Conservation (phyloP, 2,329 filamentous ascomycete species). For the Albophoma yamanashiensis region DNA sequence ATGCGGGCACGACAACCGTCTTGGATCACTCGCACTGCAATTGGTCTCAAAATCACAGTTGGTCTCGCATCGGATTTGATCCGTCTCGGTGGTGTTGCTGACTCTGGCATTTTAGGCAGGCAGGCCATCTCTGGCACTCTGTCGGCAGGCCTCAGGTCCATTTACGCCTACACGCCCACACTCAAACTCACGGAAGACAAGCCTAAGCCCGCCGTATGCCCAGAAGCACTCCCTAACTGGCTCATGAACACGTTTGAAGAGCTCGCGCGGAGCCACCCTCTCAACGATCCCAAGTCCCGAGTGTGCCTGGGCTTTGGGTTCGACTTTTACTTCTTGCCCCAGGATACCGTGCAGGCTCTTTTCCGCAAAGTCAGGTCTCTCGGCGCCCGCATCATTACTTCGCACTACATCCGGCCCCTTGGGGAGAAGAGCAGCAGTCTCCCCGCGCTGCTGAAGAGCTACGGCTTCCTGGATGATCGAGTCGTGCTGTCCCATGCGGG, state of each 20-base stretch:
- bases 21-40: neutral
- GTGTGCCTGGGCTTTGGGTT: neutral
- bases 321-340: neutral
- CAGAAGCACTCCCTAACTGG: neutral
- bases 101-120: neutral
- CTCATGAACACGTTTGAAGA: neutral
- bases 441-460: neutral
- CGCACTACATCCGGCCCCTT: neutral
- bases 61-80: neutral
- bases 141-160: neutral
- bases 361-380: neutral
- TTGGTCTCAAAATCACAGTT: neutral
- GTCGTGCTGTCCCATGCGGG: constrained; percentile 19
- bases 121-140: neutral
- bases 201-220: neutral
- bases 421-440: neutral
- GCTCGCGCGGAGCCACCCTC: neutral
- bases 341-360: neutral
- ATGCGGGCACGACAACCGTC: neutral
- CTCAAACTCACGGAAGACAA: neutral
- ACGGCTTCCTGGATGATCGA: constrained; percentile 4
- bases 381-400: neutral
- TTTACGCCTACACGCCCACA: neutral
- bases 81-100: neutral
- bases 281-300: neutral